Conservation (phyloP, 345 rosid species). For the Melaleuca alternifolia region DNA sequence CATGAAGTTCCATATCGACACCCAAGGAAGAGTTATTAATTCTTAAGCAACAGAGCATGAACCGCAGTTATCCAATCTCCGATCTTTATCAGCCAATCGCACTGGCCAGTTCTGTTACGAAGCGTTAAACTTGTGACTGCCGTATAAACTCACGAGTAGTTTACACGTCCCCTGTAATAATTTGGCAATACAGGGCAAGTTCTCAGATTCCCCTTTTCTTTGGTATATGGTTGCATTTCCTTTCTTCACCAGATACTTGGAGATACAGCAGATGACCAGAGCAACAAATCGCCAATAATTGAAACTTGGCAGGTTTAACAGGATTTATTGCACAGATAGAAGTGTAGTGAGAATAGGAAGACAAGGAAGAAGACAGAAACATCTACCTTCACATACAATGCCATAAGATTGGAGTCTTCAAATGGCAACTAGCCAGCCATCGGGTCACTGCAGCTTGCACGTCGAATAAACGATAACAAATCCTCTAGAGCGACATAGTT, state of each 20-base stretch:
- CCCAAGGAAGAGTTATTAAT: not conserved
- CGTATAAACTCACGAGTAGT: not conserved
- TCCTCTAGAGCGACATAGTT: constrained; percentile 93
- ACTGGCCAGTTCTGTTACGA: not conserved
- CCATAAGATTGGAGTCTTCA: constrained; percentile 69
- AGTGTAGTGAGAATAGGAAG: not conserved
- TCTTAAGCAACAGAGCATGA: not conserved
- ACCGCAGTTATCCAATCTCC: not conserved
- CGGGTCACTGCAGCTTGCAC: constrained; percentile 68
- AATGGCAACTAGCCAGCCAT: constrained; percentile 96
- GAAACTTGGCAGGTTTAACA: not conserved
- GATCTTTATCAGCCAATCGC: not conserved
- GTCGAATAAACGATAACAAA: constrained; percentile 71
- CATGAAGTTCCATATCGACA: not conserved
- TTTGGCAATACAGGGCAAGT: not conserved
- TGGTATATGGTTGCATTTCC: not conserved
- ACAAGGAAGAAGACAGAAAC: not conserved
- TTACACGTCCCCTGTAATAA: not conserved
- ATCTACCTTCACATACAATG: constrained; percentile 55
- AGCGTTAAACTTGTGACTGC: not conserved
- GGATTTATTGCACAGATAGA: not conserved
- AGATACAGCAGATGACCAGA: not conserved
- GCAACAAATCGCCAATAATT: not conserved
- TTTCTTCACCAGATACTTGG: not conserved
- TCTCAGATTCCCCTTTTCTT: not conserved